Evolutionary conservation across 2,329 filamentous ascomycete species (phyloP).

Genomic region (Westerdykella aurantiaca): DNA sequence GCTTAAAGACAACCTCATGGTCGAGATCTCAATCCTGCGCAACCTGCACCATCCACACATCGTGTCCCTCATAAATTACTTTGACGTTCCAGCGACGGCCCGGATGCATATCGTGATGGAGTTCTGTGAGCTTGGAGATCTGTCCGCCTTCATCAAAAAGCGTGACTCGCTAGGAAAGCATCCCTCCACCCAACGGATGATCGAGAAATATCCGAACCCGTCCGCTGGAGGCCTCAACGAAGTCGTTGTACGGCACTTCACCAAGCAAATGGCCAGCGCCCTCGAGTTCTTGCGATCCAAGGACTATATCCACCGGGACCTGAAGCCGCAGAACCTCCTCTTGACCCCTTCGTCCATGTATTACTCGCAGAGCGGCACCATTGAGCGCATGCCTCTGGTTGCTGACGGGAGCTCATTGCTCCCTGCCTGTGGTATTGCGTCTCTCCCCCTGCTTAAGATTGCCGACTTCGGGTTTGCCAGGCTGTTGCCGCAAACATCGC

Average conservation of each 20-base stretch:
- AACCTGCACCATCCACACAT: constrained; percentile 93
- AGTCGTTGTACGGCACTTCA: constrained; percentile 91
- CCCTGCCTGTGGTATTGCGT: constrained; percentile 72
- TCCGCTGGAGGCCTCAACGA: constrained; percentile 84
- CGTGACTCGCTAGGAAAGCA: constrained; percentile 73
- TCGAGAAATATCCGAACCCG: constrained; percentile 84
- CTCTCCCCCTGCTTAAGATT: constrained; percentile 92
- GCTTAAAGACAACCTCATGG: constrained; percentile 90
- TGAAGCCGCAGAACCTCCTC: constrained; percentile 94
- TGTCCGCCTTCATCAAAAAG: constrained; percentile 95
- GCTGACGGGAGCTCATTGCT: constrained; percentile 75
- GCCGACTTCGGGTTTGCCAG: constrained; percentile 98
- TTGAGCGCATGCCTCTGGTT: constrained; percentile 63
- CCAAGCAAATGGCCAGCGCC: constrained; percentile 90
- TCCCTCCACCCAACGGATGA: constrained; percentile 80
- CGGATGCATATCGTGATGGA: constrained; percentile 99
- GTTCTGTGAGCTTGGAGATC: constrained; percentile 90
- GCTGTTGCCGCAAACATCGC: constrained; percentile 79
- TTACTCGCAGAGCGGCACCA: constrained; percentile 49
- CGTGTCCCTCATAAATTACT: constrained; percentile 89
- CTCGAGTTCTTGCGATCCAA: constrained; percentile 78
- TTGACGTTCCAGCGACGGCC: constrained; percentile 63
- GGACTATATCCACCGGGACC: constrained; percentile 91
- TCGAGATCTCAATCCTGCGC: constrained; percentile 93
- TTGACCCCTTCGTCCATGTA: constrained; percentile 73